A percentile compares a stretch with the other conserved stretches of the same genome.
phyloP scores from a whole-genome alignment of 495 filamentous ascomycete genomes.

The Penicillium goetzii region DNA sequence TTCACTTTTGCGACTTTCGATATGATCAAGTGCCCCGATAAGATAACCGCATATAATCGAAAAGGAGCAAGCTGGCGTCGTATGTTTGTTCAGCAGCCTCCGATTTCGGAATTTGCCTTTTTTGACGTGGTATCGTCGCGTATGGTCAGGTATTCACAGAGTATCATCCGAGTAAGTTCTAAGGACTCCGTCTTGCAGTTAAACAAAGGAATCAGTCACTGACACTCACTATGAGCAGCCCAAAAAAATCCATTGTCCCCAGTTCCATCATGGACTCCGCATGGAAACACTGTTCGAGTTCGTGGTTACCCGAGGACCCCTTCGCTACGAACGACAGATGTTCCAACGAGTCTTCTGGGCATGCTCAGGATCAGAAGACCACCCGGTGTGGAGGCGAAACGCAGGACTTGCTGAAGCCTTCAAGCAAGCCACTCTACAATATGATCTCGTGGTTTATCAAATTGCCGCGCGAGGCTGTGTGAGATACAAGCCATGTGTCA shows the following conservation, averaged over 20 bases:
- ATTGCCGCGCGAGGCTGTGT: neutral
- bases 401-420: neutral
- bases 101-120: conserved; percentile 5
- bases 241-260: neutral
- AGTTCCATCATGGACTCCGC: neutral
- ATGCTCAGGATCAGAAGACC: neutral
- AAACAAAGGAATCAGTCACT: neutral
- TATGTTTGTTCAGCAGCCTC: conserved; percentile 27
- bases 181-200: neutral
- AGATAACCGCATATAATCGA: conserved; percentile 8
- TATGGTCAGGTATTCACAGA: neutral
- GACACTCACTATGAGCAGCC: neutral
- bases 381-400: neutral
- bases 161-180: neutral
- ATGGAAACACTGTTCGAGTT: conserved; percentile 2
- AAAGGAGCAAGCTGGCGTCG: conserved; percentile 27
- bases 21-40: conserved; percentile 4
- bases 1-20: conserved; percentile 11
- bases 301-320: neutral
- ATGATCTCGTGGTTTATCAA: neutral
- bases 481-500: neutral
- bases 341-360: neutral
- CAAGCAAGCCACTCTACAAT: neutral
- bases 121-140: neutral
- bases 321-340: neutral